A percentile compares a stretch with the other conserved stretches of the same genome.
phyloP scores from a whole-genome alignment of 2,329 filamentous ascomycete genomes.

The Cercospora sp. region DNA sequence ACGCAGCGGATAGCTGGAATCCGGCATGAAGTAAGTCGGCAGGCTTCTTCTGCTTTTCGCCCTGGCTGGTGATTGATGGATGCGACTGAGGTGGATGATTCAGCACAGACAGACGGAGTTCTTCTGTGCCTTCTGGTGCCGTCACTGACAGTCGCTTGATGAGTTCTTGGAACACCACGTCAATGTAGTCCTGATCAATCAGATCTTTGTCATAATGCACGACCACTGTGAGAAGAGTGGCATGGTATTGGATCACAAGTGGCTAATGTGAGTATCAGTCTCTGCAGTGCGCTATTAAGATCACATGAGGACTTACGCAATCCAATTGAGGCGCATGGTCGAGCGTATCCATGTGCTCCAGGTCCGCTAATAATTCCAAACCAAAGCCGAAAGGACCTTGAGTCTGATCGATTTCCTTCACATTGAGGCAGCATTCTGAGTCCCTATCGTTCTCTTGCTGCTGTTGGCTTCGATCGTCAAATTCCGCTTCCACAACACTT shows the following conservation, averaged over 20 bases:
- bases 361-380: constrained; percentile 20
- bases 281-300: not conserved
- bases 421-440: not conserved
- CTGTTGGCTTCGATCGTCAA: not conserved
- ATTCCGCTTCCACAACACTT: constrained; percentile 16
- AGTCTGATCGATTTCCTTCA: not conserved
- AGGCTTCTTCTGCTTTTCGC: not conserved
- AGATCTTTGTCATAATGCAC: constrained; percentile 13
- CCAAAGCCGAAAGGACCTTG: constrained; percentile 16
- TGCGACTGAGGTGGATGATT: constrained; percentile 18
- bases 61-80: constrained; percentile 6
- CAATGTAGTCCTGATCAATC: constrained; percentile 15
- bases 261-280: constrained; percentile 14
- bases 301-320: constrained; percentile 7
- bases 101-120: constrained; percentile 11
- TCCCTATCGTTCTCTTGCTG: not conserved
- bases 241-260: constrained; percentile 23
- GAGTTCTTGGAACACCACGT: constrained; percentile 9
- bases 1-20: constrained; percentile 14
- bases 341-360: constrained; percentile 13
- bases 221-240: constrained; percentile 10
- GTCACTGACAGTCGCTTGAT: constrained; percentile 12
- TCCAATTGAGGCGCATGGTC: constrained; percentile 3
- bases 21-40: constrained; percentile 18
- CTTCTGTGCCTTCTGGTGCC: not conserved